These are phyloP conservation scores for Arthrobotrys sphaeroides DNA, from an alignment of 2,329 filamentous ascomycete genomes.

Conservation along the genomic window DNA sequence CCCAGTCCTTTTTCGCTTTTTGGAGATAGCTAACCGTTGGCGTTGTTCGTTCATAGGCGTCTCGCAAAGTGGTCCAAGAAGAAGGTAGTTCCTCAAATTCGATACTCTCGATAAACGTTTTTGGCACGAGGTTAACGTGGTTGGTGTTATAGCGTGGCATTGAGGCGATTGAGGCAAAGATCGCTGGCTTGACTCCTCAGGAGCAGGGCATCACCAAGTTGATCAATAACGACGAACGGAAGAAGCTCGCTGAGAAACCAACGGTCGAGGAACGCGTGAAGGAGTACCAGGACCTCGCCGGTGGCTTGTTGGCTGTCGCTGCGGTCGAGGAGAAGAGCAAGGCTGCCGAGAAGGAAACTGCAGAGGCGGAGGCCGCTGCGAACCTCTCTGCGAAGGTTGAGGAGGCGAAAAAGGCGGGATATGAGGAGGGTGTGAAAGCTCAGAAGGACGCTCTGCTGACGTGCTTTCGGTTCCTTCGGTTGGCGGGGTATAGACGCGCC, in stretches of 20 bases:
- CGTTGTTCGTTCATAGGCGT: conserved; percentile 11
- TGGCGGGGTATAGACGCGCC: conserved; percentile 78
- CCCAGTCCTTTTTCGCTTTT: not conserved
- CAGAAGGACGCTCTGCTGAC: conserved; percentile 72
- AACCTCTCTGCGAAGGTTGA: conserved; percentile 62
- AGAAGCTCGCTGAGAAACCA: conserved; percentile 56
- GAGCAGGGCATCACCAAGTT: conserved; percentile 55
- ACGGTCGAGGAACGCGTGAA: conserved; percentile 56
- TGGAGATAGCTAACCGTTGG: not conserved
- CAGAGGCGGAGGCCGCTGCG: conserved; percentile 66
- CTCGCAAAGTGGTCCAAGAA: conserved; percentile 52
- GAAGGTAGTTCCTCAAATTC: conserved; percentile 32
- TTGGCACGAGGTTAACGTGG: conserved; percentile 33
- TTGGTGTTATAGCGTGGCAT: conserved; percentile 55
- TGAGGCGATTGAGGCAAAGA: conserved; percentile 57
- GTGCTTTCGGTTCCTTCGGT: conserved; percentile 80
- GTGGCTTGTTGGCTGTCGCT: conserved; percentile 50
- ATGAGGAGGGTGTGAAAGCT: conserved; percentile 61
- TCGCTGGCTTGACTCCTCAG: conserved; percentile 56
- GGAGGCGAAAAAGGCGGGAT: conserved; percentile 66
- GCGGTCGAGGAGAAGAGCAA: conserved; percentile 70
- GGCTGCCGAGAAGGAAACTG: conserved; percentile 67
- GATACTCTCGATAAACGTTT: not conserved
- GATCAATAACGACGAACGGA: conserved; percentile 57
- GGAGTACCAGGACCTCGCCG: conserved; percentile 56